phyloP scores from a whole-genome alignment of 768 basidiomycete genomes.

The Sporobolomyces roseus region DNA sequence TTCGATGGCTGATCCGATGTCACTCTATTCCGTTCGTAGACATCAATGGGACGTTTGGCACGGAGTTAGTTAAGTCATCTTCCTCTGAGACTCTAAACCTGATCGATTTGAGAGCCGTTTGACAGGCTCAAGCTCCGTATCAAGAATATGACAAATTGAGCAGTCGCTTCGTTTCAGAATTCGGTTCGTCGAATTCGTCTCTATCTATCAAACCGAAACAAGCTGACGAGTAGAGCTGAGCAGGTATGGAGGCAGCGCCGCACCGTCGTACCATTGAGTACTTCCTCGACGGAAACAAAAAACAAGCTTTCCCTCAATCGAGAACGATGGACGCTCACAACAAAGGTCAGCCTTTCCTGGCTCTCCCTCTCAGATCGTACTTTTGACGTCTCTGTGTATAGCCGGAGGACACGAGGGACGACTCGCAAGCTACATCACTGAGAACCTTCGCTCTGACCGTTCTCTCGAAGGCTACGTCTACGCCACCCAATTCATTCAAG shows the following conservation, averaged over 20 bases:
- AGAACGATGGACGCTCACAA: conserved; percentile 77
- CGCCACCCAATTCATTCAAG: conserved; percentile 94
- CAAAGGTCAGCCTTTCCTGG: conserved; percentile 57
- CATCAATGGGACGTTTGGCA: conserved; percentile 85
- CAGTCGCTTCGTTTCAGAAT: conserved; percentile 69
- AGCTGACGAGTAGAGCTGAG: neutral
- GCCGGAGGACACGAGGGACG: conserved; percentile 27
- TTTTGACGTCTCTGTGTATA: neutral
- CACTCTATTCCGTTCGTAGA: conserved; percentile 11
- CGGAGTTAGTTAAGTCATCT: conserved; percentile 49
- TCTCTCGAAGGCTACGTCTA: conserved; percentile 89
- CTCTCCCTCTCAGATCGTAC: neutral
- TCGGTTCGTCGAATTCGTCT: conserved; percentile 49
- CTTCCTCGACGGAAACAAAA: conserved; percentile 70
- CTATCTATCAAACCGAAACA: neutral
- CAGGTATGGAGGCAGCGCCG: conserved; percentile 75
- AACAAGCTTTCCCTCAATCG: conserved; percentile 83
- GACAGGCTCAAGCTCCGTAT: conserved; percentile 80
- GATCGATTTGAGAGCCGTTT: neutral
- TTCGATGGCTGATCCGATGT: neutral
- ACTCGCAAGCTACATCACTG: conserved; percentile 75
- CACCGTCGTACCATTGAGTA: conserved; percentile 81
- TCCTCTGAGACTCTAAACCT: too few relatives aligned
- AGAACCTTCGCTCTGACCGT: conserved; percentile 87
- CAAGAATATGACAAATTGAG: conserved; percentile 86